Base-by-base conservation (phyloP, 768 basidiomycete species). In the Xerocomellus intermedius region DNA sequence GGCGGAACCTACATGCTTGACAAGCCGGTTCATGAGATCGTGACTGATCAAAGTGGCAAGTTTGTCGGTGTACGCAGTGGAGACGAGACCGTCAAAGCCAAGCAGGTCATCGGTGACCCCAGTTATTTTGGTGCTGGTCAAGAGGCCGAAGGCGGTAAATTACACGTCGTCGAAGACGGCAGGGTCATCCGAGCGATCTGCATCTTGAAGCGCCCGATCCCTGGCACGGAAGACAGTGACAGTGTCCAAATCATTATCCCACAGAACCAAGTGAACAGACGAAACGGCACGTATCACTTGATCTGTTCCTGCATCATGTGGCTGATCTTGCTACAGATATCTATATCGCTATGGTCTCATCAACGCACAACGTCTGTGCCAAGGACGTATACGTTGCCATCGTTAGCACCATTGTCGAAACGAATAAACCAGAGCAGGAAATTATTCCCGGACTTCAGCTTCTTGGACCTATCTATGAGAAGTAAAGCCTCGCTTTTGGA, bases 1-100 rank as follows among this genome's bases (percentile, higher is more conserved):
- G 97, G 97, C 38, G 97, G 97, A 39, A 99, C 97, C 13, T 99
- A 99, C 79, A 99, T 99, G 97, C 87, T 99, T 54, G 94, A 98
- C 79, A 99, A 99, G 76, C 79, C 79, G 43, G 89, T 97, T 65
- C 86, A 96, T 56, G 83, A 89, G 69, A 94, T 98, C 62, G 87
- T 97, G 51, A 92, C 87, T 42, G 91, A 89, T 70, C 71, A 76
- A 13, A 81, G 85, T 55, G 97, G 97, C 64, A 91, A 88, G 69
- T 98, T 99, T 62, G 81, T 91, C 51, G 97, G 97, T 44, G 97
- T 98, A 42, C 88, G 87, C 36, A 89, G 88, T 62, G 94, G 83
- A 19, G 79, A 81, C 14, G 97, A 99, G 77, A 94, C 86, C 19
- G 97, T 94, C 66, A 97, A 89, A 77, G 97, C 97, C 46, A 96